Evolutionary conservation across 768 basidiomycete species (phyloP), one percentile per base, ranked within the genome.

Genomic region (Boletus sp.): DNA sequence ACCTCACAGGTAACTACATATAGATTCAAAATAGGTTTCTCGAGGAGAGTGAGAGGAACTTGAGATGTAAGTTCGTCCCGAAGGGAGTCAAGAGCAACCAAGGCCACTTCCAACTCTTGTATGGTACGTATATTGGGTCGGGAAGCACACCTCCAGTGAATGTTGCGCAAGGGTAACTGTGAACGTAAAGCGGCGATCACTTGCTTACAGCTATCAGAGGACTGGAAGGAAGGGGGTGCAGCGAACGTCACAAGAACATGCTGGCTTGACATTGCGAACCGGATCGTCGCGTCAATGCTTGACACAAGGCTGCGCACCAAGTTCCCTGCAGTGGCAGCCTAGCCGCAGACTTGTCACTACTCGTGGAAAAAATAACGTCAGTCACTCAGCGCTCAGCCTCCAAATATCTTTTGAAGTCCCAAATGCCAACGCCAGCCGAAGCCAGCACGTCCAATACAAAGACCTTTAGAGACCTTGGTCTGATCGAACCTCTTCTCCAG

Each of bases 1-100:
- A 95, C 96, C 76, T 98, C 94, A 75, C 94, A 98, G 47, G 85
- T 80, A 45, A 93, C 84, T 55, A 98, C 79, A 64, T 89, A 94
- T 30, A 97, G 70, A 71, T 96, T 91, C 53, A 98, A 76, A 49
- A 98, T 74, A 0, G 96, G 94, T 62, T 84, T 89, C 68, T 95
- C 94, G 55, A 98, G 75, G 15, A 98, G 70, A 20, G 89, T 89
- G 24, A 81, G 81, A 4, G 88, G 87, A 36, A 90, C 77, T 70
- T 92, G 90, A 20, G 90, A 88, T 4, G 84, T 77, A 62, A 82
- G 82, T 70, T 90, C 91, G 61, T 90, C 89, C 42, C 85, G 83
- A 48, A 87, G 67, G 35, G 79, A 78, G 60, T 88, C 87, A 41
- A 92, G 76, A 7, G 84, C 73, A 8, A 89, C 80, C 41, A 98